Evolutionary conservation across 2,329 filamentous ascomycete genomes (phyloP).

Genomic region (Elsinoe australis): DNA sequence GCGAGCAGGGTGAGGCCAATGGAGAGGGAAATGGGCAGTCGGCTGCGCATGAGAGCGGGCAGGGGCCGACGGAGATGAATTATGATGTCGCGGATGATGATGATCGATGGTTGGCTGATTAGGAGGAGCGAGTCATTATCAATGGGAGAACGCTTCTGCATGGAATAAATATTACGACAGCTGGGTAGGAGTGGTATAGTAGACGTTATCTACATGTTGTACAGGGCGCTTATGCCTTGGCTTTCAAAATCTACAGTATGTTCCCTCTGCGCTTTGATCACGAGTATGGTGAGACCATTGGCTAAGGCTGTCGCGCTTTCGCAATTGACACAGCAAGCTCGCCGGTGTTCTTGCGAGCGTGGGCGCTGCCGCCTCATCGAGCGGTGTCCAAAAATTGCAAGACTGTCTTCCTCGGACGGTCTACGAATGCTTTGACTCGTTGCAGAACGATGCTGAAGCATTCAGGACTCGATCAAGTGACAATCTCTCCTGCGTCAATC

Average conservation of each 20-base stretch:
- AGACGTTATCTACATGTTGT: slow-evolving; percentile 17
- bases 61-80: slow-evolving; percentile 27
- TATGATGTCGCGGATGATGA: slow-evolving; percentile 47
- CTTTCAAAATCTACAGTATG: slow-evolving; percentile 3
- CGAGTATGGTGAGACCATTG: too few species aligned
- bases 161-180: not conserved
- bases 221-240: slow-evolving; percentile 12
- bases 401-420: too few species aligned
- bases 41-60: slow-evolving; percentile 4
- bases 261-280: not conserved
- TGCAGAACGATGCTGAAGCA: too few species aligned
- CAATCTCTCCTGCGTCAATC: slow-evolving; percentile 51
- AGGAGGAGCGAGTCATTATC: not conserved
- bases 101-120: slow-evolving; percentile 34
- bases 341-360: too few species aligned
- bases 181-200: slow-evolving; percentile 11
- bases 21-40: not conserved
- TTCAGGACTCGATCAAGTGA: slow-evolving; percentile 33
- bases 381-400: too few species aligned
- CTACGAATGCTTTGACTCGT: too few species aligned
- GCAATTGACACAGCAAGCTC: too few species aligned
- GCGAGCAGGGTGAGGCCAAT: not conserved
- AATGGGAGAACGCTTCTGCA: slow-evolving; percentile 20
- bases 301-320: too few species aligned
- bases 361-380: too few species aligned